Conservation (phyloP, 2,329 filamentous ascomycete genomes). For the Pseudopyricularia cyperi region DNA sequence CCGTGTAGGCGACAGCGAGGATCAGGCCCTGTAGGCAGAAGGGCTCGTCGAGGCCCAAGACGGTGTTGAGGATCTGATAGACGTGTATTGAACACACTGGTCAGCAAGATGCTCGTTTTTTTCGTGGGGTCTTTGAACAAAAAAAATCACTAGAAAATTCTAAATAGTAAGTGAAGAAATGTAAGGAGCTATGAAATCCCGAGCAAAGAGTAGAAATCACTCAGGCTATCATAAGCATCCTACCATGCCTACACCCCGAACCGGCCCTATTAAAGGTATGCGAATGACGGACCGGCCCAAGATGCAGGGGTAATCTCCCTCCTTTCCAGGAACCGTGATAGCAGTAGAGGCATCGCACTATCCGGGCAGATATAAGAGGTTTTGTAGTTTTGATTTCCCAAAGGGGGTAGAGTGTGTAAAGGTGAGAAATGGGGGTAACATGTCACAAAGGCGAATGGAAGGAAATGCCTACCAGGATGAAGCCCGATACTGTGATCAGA, state of each 20-base stretch:
- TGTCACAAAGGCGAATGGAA: constrained; percentile 19
- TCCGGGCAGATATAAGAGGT: constrained; percentile 67
- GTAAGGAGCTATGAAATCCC: constrained; percentile 50
- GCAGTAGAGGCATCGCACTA: constrained; percentile 50
- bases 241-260: constrained; percentile 62
- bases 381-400: constrained; percentile 5
- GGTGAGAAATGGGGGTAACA: constrained; percentile 28
- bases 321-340: constrained; percentile 75
- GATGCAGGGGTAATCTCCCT: constrained; percentile 68
- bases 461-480: constrained; percentile 61
- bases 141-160: not conserved
- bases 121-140: not conserved
- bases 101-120: not conserved
- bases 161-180: constrained; percentile 20
- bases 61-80: constrained; percentile 35
- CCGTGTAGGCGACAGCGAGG: constrained; percentile 72
- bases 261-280: constrained; percentile 45
- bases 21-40: constrained; percentile 54
- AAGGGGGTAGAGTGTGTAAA: too few species aligned
- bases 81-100: constrained; percentile 1
- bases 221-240: constrained; percentile 59
- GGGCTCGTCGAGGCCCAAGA: constrained; percentile 30
- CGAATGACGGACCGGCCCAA: constrained; percentile 51
- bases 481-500: constrained; percentile 54
- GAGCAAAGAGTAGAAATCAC: constrained; percentile 42